phyloP scores from a whole-genome alignment of 176 grass and related monocot genomes.

The Phyllostachys edulis region DNA sequence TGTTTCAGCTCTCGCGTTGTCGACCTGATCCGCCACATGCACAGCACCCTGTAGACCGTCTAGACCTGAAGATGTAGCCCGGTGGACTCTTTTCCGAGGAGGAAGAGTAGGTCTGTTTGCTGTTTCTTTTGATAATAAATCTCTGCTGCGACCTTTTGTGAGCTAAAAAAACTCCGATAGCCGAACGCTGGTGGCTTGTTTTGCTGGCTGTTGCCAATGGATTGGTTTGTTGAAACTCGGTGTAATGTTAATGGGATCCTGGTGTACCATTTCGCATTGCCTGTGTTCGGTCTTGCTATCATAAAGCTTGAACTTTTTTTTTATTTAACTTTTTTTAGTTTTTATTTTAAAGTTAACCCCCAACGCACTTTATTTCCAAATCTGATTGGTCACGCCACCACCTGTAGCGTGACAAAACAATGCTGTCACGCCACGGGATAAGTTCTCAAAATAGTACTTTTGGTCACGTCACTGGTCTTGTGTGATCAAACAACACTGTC shows the following conservation, averaged over 20 bases:
- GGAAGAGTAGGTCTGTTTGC: too few species aligned
- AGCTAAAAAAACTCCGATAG: neutral
- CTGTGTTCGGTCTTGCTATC: neutral
- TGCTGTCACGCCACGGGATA: too few species aligned
- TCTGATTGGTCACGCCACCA: too few species aligned
- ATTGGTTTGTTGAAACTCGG: neutral
- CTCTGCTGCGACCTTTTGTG: neutral
- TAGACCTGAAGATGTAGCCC: neutral
- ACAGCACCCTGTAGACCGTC: constrained; percentile 31
- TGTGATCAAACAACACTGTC: too few species aligned
- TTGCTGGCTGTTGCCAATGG: neutral
- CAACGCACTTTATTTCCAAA: too few species aligned
- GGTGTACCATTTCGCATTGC: neutral
- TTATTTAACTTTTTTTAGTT: too few species aligned
- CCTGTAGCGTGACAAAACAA: too few species aligned
- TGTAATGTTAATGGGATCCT: neutral
- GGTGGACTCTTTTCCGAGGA: neutral
- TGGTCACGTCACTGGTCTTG: too few species aligned
- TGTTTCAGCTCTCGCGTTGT: constrained; percentile 53
- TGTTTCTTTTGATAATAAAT: neutral
- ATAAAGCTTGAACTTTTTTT: neutral
- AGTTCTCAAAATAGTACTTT: too few species aligned
- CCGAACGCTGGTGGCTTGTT: neutral
- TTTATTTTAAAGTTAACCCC: too few species aligned
- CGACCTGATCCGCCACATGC: constrained; percentile 65